These are phyloP conservation scores for Talaromyces ruber DNA, from an alignment of 495 filamentous ascomycete genomes.

Conservation along the genomic window DNA sequence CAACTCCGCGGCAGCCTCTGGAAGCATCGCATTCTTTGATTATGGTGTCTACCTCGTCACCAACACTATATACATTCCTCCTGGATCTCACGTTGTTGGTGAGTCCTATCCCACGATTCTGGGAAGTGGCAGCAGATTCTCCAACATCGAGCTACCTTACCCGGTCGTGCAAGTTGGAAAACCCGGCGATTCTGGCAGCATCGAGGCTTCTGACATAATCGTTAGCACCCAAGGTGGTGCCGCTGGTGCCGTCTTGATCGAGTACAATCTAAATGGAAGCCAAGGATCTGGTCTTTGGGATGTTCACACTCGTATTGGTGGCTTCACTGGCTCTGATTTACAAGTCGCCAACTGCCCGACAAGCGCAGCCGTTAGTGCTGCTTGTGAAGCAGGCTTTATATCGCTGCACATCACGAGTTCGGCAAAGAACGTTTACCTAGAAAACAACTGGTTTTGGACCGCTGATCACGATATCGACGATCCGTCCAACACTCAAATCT, in stretches of 20 bases:
- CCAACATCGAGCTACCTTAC: conserved; percentile 50
- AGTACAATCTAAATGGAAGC: conserved; percentile 57
- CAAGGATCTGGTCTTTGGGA: conserved; percentile 49
- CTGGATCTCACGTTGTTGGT: conserved; percentile 35
- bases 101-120: conserved; percentile 57
- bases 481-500: conserved; percentile 47
- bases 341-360: conserved; percentile 45
- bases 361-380: conserved; percentile 18
- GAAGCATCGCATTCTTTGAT: conserved; percentile 43
- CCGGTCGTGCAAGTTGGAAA: conserved; percentile 59
- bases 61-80: conserved; percentile 35
- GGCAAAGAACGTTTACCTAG: conserved; percentile 45
- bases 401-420: conserved; percentile 54
- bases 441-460: conserved; percentile 65
- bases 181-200: conserved; percentile 37
- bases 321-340: conserved; percentile 43
- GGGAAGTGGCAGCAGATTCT: conserved; percentile 51
- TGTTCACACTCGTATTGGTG: conserved; percentile 48
- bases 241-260: conserved; percentile 63
- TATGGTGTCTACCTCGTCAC: conserved; percentile 40
- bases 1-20: conserved; percentile 23
- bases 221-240: conserved; percentile 48
- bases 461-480: conserved; percentile 71
- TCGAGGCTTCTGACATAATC: conserved; percentile 55
- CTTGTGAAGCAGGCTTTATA: conserved; percentile 59